Evolutionary conservation across 164 flowering plant species (phyloP).

Genomic region (Malania oleifera): DNA sequence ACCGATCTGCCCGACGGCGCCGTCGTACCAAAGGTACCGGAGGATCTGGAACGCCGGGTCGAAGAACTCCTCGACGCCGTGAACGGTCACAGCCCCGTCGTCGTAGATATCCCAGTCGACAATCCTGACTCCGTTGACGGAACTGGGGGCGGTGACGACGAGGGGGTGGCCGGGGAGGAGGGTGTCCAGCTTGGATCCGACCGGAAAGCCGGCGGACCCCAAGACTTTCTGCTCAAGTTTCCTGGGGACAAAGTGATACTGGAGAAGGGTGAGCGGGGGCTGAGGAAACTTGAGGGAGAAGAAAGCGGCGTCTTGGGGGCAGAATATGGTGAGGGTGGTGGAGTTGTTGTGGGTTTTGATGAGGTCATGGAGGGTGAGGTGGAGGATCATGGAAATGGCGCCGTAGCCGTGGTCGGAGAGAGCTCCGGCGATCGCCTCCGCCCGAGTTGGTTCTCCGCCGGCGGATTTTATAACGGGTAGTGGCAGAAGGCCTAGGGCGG

Average conservation of each 20-base stretch:
- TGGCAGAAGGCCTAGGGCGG: no score
- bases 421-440: background rate
- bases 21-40: no score
- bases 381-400: background rate
- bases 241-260: background rate
- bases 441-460: no score
- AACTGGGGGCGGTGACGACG: slow-evolving; percentile 1
- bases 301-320: background rate
- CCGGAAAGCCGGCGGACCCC: no score
- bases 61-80: slow-evolving; percentile 16
- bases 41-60: slow-evolving; percentile 8
- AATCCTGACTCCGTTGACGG: slow-evolving; percentile 11
- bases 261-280: background rate
- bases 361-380: background rate
- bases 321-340: slow-evolving; percentile 1
- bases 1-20: no score
- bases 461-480: no score
- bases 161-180: slow-evolving; percentile 13
- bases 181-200: slow-evolving; percentile 11
- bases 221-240: background rate
- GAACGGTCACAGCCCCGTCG: slow-evolving; percentile 11
- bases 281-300: background rate
- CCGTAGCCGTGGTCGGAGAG: background rate
- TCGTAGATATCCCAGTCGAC: slow-evolving; percentile 14
- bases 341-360: background rate